These are phyloP conservation scores for Penicillium taxi DNA, from an alignment of 495 filamentous ascomycete genomes.

Conservation along the genomic window DNA sequence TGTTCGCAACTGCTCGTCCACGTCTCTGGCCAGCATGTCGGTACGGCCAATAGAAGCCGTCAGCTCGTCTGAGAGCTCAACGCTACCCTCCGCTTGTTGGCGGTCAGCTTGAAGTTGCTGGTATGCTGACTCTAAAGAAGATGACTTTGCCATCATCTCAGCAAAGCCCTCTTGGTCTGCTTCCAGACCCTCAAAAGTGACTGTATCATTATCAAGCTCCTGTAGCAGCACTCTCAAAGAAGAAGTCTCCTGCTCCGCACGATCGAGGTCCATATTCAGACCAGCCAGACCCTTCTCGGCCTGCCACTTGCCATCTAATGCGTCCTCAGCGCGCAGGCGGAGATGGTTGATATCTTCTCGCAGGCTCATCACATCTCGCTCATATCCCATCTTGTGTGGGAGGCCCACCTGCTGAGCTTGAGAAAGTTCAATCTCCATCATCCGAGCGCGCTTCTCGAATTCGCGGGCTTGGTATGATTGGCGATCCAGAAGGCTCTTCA, in stretches of 20 bases:
- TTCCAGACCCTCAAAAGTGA: constrained; percentile 46
- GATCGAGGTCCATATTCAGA: constrained; percentile 94
- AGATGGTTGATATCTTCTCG: constrained; percentile 79
- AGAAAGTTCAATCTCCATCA: constrained; percentile 72
- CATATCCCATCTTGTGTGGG: constrained; percentile 67
- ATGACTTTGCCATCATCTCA: constrained; percentile 52
- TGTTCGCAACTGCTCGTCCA: constrained; percentile 65
- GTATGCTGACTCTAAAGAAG: constrained; percentile 72
- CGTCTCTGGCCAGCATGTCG: constrained; percentile 66
- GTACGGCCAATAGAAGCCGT: constrained; percentile 63
- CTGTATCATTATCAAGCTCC: constrained; percentile 84
- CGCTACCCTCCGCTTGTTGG: constrained; percentile 56
- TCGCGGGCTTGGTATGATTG: constrained; percentile 75
- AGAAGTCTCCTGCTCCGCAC: constrained; percentile 84
- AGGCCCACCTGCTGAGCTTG: constrained; percentile 57
- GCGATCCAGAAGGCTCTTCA: constrained; percentile 80
- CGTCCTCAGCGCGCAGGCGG: constrained; percentile 84
- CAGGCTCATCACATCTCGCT: constrained; percentile 68
- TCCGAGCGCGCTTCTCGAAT: constrained; percentile 64
- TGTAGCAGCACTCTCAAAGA: constrained; percentile 71
- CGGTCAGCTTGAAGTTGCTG: constrained; percentile 73
- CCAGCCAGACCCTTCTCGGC: constrained; percentile 89
- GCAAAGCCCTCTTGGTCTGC: constrained; percentile 39
- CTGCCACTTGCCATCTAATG: constrained; percentile 92
- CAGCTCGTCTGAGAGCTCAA: constrained; percentile 57